Evolutionary conservation across 371 early-diverging fungal species (phyloP).

Genomic region (Syncephalastrum sp.): DNA sequence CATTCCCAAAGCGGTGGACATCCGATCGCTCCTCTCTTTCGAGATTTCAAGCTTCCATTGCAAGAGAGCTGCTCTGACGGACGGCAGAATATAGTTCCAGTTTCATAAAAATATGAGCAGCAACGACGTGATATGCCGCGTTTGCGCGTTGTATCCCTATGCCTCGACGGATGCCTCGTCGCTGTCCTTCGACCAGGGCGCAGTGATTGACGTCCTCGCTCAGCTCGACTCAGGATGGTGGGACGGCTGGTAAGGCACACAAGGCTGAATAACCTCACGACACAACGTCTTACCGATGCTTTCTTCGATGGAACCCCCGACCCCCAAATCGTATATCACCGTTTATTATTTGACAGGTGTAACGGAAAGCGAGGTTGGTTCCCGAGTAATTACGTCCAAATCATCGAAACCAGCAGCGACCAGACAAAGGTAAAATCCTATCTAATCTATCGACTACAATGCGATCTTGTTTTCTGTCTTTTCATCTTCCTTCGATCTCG

Average conservation of each 20-base stretch:
- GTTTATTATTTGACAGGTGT: constrained; percentile 40
- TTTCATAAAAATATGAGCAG: constrained; percentile 10
- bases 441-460: too few relatives aligned
- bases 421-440: constrained; percentile 14
- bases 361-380: constrained; percentile 83
- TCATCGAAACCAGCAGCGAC: constrained; percentile 31
- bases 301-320: constrained; percentile 1
- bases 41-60: background rate
- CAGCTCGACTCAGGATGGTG: constrained; percentile 92
- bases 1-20: background rate
- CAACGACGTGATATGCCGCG: constrained; percentile 52
- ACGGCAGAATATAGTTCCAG: background rate
- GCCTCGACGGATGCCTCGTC: constrained; percentile 67
- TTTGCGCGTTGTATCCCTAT: constrained; percentile 82
- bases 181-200: constrained; percentile 76
- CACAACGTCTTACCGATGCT: background rate
- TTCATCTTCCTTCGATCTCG: too few relatives aligned
- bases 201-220: constrained; percentile 78
- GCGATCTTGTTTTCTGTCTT: too few relatives aligned
- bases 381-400: constrained; percentile 82
- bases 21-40: background rate
- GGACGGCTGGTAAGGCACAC: constrained; percentile 66
- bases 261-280: constrained; percentile 1
- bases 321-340: background rate
- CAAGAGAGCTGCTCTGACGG: background rate